phyloP scores from a whole-genome alignment of 176 grass and related monocot species.

The Poa pratensis region DNA sequence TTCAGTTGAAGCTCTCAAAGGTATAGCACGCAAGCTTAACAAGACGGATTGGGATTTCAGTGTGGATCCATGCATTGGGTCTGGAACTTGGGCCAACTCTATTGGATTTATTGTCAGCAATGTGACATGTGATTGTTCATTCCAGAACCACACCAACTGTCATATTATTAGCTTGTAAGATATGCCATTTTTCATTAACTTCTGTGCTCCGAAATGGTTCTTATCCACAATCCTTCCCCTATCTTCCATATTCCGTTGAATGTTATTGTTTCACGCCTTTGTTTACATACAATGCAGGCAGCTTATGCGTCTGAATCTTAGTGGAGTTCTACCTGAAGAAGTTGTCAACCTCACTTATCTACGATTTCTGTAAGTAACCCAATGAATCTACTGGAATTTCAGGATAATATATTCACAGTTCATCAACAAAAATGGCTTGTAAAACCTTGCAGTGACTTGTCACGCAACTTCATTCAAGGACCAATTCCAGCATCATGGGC shows the following conservation, averaged over 20 bases:
- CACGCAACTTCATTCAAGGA: slow-evolving; percentile 71
- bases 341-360: slow-evolving; percentile 73
- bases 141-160: slow-evolving; percentile 59
- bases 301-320: slow-evolving; percentile 70
- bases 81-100: slow-evolving; percentile 56
- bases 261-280: slow-evolving; percentile 16
- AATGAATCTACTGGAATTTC: slow-evolving; percentile 13
- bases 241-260: slow-evolving; percentile 15
- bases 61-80: slow-evolving; percentile 61
- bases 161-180: slow-evolving; percentile 78
- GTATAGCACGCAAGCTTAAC: slow-evolving; percentile 63
- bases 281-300: slow-evolving; percentile 53
- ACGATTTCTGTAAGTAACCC: slow-evolving; percentile 67
- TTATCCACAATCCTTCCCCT: slow-evolving; percentile 12
- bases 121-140: slow-evolving; percentile 74
- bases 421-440: slow-evolving; percentile 39
- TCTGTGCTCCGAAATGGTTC: slow-evolving; percentile 25
- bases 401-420: background rate
- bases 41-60: slow-evolving; percentile 80
- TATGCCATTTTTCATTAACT: slow-evolving; percentile 12
- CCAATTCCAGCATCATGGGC: slow-evolving; percentile 77
- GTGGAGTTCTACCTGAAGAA: slow-evolving; percentile 70
- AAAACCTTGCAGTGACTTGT: slow-evolving; percentile 69
- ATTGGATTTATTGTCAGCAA: slow-evolving; percentile 39
- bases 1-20: slow-evolving; percentile 77